phyloP scores from a whole-genome alignment of 1,284 basidiomycete genomes.

The Leccinum variabile region DNA sequence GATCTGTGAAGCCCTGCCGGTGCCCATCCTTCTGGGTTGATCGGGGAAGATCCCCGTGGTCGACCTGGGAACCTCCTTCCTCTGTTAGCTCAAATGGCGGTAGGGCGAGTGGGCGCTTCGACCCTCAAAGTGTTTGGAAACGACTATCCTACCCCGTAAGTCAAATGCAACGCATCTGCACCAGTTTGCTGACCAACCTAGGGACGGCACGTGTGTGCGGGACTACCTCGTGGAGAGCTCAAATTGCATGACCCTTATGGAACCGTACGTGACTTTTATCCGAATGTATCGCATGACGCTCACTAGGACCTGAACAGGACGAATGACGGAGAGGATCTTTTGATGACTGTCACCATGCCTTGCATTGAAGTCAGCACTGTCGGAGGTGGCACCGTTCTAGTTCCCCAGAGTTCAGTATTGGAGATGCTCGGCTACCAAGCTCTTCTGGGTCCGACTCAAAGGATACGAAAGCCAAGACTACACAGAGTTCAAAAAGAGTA shows the following conservation, averaged over 20 bases:
- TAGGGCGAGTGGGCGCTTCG: slow-evolving; percentile 82
- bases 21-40: slow-evolving; percentile 92
- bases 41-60: slow-evolving; percentile 96
- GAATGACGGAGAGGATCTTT: no score
- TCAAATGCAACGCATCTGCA: slow-evolving; percentile 1
- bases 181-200: slow-evolving; percentile 31
- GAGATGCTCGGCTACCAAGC: neutral
- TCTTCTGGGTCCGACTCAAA: neutral
- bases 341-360: no score
- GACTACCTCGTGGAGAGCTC: slow-evolving; percentile 70
- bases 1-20: slow-evolving; percentile 76
- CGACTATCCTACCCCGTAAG: slow-evolving; percentile 93
- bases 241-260: no score
- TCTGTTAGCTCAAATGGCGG: slow-evolving; percentile 92
- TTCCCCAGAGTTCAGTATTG: no score
- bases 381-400: no score
- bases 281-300: no score
- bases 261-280: neutral
- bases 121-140: slow-evolving; percentile 94
- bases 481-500: neutral
- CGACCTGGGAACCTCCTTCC: slow-evolving; percentile 96
- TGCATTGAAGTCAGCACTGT: no score
- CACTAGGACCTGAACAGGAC: no score
- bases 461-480: neutral
- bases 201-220: slow-evolving; percentile 95